Percentiles rank a stretch among this genome's conserved stretches.
These are phyloP conservation scores for Echeveria elegans DNA, from an alignment of 164 flowering plant species.

Conservation along the genomic window DNA sequence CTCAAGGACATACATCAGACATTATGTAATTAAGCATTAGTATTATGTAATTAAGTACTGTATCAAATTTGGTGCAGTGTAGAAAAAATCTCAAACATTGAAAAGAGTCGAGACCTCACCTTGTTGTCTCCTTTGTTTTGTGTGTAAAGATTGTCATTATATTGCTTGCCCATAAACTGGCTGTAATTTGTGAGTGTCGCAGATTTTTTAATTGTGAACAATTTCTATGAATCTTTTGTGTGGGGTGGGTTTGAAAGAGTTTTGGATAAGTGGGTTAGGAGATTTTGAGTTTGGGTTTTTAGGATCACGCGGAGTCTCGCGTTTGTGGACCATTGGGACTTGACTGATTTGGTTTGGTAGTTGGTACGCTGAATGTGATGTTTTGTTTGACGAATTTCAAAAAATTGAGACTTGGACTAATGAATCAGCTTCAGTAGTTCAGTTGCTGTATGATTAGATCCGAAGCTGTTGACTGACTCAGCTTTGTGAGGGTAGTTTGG, in stretches of 20 bases:
- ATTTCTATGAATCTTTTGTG: not conserved
- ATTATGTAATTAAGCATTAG: no score
- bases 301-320: not conserved
- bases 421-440: not conserved
- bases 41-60: no score
- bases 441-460: no score
- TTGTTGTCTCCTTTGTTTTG: not conserved
- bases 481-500: no score
- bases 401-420: not conserved
- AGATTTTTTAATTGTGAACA: no score
- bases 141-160: not conserved
- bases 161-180: not conserved
- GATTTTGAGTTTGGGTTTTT: not conserved
- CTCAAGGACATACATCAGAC: conserved; percentile 60
- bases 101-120: not conserved
- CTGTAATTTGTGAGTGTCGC: no score
- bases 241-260: not conserved
- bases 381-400: not conserved
- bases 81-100: no score
- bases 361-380: not conserved
- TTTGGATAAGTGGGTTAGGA: not conserved
- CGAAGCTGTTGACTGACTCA: no score
- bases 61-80: not conserved
- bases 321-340: conserved; percentile 4
- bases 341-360: not conserved